Evolutionary conservation across 1,139 yeast species (phyloP).

Genomic region (Candida smagusa): DNA sequence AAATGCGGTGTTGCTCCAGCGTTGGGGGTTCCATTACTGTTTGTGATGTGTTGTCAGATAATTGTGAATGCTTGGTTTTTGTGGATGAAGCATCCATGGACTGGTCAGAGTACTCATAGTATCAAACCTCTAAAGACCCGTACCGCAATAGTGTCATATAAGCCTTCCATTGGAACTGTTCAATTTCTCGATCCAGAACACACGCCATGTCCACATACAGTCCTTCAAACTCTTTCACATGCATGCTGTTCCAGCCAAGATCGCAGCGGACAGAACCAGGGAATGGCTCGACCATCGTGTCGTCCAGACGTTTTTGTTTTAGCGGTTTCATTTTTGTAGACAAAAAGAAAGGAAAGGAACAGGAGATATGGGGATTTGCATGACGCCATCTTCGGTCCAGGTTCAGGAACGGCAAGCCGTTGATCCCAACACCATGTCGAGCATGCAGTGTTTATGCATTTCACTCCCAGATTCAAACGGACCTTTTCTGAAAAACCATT

Average conservation of each 20-base stretch:
- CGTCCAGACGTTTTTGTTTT: slow-evolving; percentile 4
- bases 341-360: slow-evolving; percentile 4
- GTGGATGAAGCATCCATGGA: not conserved
- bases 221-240: too few relatives aligned
- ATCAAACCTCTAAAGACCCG: slow-evolving; percentile 6
- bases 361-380: not conserved
- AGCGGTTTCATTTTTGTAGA: slow-evolving; percentile 8
- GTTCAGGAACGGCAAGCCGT: slow-evolving; percentile 2
- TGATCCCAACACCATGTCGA: slow-evolving; percentile 3
- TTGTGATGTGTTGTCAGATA: too few relatives aligned
- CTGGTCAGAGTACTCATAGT: slow-evolving; percentile 2
- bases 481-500: slow-evolving; percentile 9
- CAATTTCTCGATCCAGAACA: too few relatives aligned
- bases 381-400: not conserved
- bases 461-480: too few relatives aligned
- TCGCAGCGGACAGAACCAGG: too few relatives aligned
- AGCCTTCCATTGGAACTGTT: too few relatives aligned
- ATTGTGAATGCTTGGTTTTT: not conserved
- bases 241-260: too few relatives aligned
- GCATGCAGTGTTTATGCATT: not conserved
- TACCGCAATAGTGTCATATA: slow-evolving; percentile 9
- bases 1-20: too few relatives aligned
- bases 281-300: too few relatives aligned
- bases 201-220: too few relatives aligned
- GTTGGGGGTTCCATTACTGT: too few relatives aligned